These are phyloP conservation scores for Choiromyces venosus DNA, from an alignment of 495 filamentous ascomycete species.

Conservation along the genomic window DNA sequence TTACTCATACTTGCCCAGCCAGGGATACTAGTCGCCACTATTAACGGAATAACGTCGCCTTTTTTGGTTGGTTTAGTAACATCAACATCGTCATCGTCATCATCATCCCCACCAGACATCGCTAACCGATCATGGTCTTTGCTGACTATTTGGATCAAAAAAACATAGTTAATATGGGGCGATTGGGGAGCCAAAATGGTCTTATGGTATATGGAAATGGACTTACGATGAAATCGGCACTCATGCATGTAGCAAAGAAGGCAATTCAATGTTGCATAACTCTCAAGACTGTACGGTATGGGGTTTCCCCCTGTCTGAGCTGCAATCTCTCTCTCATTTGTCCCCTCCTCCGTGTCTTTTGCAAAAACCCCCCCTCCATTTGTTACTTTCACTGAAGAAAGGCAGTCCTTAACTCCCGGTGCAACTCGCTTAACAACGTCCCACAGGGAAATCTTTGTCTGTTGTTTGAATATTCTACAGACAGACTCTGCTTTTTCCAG, in stretches of 20 bases:
- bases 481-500: conserved; percentile 30
- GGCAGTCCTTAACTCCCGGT: conserved; percentile 23
- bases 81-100: not conserved
- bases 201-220: not conserved
- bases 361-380: conserved; percentile 1
- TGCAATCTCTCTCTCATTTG: conserved; percentile 7
- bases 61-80: conserved; percentile 5
- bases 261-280: conserved; percentile 41
- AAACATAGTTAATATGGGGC: not conserved
- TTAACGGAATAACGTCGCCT: conserved; percentile 20
- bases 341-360: conserved; percentile 7
- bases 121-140: conserved; percentile 33
- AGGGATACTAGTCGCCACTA: conserved; percentile 26
- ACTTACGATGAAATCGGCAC: conserved; percentile 42
- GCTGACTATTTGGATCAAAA: conserved; percentile 14
- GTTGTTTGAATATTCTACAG: conserved; percentile 32
- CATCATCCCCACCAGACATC: conserved; percentile 16
- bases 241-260: conserved; percentile 44
- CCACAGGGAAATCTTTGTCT: conserved; percentile 33
- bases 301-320: conserved; percentile 24
- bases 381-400: conserved; percentile 13
- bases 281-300: conserved; percentile 39
- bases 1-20: conserved; percentile 30
- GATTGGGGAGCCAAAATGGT: not conserved
- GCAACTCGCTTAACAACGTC: conserved; percentile 36